Evolutionary conservation across 2,329 filamentous ascomycete species (phyloP).

Genomic region (Nemania sp.): DNA sequence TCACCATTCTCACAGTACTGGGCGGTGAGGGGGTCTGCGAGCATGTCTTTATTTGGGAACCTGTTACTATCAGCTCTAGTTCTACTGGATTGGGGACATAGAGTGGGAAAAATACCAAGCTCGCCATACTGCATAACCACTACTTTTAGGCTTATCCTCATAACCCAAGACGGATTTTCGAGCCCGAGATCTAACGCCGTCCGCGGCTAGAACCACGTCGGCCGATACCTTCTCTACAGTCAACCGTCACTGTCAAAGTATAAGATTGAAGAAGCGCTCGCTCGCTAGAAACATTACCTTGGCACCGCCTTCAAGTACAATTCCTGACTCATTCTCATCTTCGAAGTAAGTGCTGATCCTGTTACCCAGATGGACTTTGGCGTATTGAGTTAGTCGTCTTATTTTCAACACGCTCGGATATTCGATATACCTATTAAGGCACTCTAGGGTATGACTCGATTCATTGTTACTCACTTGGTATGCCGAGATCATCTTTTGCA

Average conservation of each 20-base stretch:
- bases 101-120: slow-evolving; percentile 57
- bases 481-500: slow-evolving; percentile 64
- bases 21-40: slow-evolving; percentile 63
- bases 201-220: slow-evolving; percentile 66
- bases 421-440: not conserved
- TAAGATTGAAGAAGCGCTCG: not conserved
- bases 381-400: not conserved
- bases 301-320: slow-evolving; percentile 62
- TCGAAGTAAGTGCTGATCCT: slow-evolving; percentile 67
- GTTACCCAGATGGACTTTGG: slow-evolving; percentile 60
- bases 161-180: slow-evolving; percentile 63
- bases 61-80: slow-evolving; percentile 40
- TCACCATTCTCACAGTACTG: slow-evolving; percentile 68
- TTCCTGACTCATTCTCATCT: slow-evolving; percentile 62
- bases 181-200: slow-evolving; percentile 66
- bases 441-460: not conserved
- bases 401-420: too few relatives aligned
- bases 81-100: not conserved
- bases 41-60: slow-evolving; percentile 64
- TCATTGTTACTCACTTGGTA: slow-evolving; percentile 55
- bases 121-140: slow-evolving; percentile 64
- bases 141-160: slow-evolving; percentile 63
- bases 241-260: not conserved
- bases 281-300: slow-evolving; percentile 49
- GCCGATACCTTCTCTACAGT: slow-evolving; percentile 53